These are phyloP conservation scores for Debaryomyces castellii DNA, from an alignment of 805 yeast species.

Conservation along the genomic window DNA sequence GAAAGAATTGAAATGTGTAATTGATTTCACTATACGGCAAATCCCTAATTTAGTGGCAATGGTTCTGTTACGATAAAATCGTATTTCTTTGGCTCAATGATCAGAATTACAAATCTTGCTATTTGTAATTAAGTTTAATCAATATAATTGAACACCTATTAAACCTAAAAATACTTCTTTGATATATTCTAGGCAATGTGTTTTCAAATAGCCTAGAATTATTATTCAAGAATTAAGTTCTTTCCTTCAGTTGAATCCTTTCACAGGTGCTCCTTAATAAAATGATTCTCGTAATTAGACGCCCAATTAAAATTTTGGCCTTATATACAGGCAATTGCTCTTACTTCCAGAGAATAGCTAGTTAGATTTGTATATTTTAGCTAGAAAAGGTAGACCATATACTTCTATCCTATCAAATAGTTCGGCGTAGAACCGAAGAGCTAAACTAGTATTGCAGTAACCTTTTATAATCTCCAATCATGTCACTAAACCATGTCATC, in stretches of 20 bases:
- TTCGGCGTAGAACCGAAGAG: no score
- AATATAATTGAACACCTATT: neutral
- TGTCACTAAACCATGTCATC: no score
- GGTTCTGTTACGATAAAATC: neutral
- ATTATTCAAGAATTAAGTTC: neutral
- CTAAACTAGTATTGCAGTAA: no score
- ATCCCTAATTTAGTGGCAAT: neutral
- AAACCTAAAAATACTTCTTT: neutral
- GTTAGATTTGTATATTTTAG: no score
- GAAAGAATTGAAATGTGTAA: neutral
- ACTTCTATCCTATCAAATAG: no score
- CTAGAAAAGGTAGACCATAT: no score
- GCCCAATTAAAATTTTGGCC: conserved; percentile 8
- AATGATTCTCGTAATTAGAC: conserved; percentile 1
- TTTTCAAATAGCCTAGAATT: neutral
- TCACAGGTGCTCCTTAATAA: conserved; percentile 4
- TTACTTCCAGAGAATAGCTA: neutral
- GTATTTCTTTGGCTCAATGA: neutral
- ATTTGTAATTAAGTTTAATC: neutral
- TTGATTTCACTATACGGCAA: neutral
- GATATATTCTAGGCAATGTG: neutral
- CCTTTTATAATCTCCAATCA: no score
- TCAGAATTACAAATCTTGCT: neutral
- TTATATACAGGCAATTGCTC: conserved; percentile 3
- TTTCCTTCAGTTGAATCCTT: neutral